Evolutionary conservation across 2,329 filamentous ascomycete species (phyloP).

Genomic region (Nannizziopsis arthrosporioides): DNA sequence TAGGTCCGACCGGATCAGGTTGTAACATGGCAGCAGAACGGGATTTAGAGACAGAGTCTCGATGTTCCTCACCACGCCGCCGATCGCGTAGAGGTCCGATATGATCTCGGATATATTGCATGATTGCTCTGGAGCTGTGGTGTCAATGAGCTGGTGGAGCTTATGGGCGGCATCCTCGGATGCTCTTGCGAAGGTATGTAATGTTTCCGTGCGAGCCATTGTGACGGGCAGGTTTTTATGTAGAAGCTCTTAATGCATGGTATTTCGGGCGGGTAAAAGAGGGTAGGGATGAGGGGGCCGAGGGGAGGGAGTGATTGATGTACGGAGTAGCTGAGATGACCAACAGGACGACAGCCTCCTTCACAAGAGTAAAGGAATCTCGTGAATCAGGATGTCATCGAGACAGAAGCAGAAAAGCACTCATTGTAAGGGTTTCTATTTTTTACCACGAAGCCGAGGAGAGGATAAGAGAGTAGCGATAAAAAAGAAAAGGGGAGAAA

Average conservation of each 20-base stretch:
- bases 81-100: constrained; percentile 44
- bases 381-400: background rate
- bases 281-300: too few relatives aligned
- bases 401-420: background rate
- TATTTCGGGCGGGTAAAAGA: too few relatives aligned
- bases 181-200: constrained; percentile 31
- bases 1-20: constrained; percentile 37
- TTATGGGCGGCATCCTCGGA: constrained; percentile 44
- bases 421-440: background rate
- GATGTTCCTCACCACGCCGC: constrained; percentile 39
- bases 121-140: constrained; percentile 40
- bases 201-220: too few relatives aligned
- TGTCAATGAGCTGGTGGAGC: constrained; percentile 38
- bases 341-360: background rate
- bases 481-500: background rate
- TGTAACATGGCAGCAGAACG: constrained; percentile 29
- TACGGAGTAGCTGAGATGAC: background rate
- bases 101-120: constrained; percentile 45
- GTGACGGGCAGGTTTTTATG: too few relatives aligned
- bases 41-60: constrained; percentile 32
- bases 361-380: background rate
- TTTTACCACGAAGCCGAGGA: too few relatives aligned
- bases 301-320: too few relatives aligned
- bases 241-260: too few relatives aligned
- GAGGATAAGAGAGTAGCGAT: background rate